phyloP scores from a whole-genome alignment of 352 stramenopile genomes.

The Globisporangium parvum region DNA sequence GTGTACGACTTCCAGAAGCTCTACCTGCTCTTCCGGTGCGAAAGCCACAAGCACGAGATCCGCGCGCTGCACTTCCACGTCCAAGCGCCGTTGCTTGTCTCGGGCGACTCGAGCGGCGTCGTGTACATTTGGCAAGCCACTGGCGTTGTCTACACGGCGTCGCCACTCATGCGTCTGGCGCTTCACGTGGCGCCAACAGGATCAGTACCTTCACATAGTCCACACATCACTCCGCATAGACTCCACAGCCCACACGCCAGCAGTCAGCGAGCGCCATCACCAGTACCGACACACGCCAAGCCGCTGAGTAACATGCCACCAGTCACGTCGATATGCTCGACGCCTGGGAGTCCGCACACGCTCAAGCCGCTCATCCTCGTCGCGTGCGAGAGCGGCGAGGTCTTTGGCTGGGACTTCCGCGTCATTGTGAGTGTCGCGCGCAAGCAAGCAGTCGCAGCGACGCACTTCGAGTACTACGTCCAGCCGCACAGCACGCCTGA shows the following conservation, averaged over 20 bases:
- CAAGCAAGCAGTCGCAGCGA: constrained; percentile 6
- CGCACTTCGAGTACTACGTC: constrained; percentile 15
- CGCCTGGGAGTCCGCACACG: constrained; percentile 8
- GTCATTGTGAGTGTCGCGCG: constrained; percentile 14
- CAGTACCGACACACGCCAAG: not conserved
- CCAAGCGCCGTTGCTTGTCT: constrained; percentile 32
- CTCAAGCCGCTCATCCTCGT: constrained; percentile 12
- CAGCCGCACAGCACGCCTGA: not conserved
- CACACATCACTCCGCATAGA: no score
- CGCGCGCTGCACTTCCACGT: constrained; percentile 45
- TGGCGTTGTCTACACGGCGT: constrained; percentile 14
- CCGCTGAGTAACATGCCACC: constrained; percentile 1
- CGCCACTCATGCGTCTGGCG: constrained; percentile 25
- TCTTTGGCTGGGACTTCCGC: constrained; percentile 22
- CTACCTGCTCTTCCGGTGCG: constrained; percentile 47
- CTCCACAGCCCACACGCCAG: not conserved
- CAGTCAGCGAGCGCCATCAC: not conserved
- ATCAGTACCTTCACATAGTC: not conserved
- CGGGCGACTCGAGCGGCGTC: constrained; percentile 30
- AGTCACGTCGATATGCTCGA: constrained; percentile 26
- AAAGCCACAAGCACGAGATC: constrained; percentile 42
- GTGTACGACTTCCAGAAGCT: constrained; percentile 60
- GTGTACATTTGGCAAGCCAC: constrained; percentile 46
- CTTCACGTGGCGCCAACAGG: not conserved
- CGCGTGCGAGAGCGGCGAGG: constrained; percentile 8